A percentile compares a stretch with the other conserved stretches of the same genome.
Evolutionary conservation across 441 rosid genomes (phyloP).

Genomic region (Kokia cookei): DNA sequence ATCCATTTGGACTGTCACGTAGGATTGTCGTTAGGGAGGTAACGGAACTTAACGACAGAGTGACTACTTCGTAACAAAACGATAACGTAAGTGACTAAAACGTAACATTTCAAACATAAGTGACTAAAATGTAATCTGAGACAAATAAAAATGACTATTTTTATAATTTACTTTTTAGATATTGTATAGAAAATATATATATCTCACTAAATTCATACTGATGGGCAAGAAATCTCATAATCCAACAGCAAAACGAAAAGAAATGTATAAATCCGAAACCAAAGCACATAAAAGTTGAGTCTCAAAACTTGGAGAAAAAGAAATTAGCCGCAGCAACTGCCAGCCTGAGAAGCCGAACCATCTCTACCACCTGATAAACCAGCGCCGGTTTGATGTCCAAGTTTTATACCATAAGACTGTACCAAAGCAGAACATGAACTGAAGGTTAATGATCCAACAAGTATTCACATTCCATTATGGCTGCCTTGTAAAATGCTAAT

Average conservation of each 20-base stretch:
- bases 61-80: no score
- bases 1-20: no score
- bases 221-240: not conserved
- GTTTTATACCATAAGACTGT: slow-evolving; percentile 27
- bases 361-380: slow-evolving; percentile 18
- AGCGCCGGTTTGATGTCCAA: slow-evolving; percentile 14
- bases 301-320: not conserved
- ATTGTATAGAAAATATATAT: not conserved
- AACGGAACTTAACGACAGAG: no score
- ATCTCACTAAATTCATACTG: not conserved
- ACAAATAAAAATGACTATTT: no score
- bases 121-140: no score
- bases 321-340: slow-evolving; percentile 19
- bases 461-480: not conserved
- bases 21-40: no score
- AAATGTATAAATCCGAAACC: not conserved
- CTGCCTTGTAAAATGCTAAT: not conserved
- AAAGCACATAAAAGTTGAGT: not conserved
- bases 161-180: no score
- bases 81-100: not conserved
- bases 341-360: slow-evolving; percentile 16
- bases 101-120: no score
- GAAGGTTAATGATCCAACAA: not conserved
- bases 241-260: not conserved
- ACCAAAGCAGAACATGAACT: not conserved